Evolutionary conservation across 2,329 filamentous ascomycete genomes (phyloP).

Genomic region (Exophiala dermatitidis): DNA sequence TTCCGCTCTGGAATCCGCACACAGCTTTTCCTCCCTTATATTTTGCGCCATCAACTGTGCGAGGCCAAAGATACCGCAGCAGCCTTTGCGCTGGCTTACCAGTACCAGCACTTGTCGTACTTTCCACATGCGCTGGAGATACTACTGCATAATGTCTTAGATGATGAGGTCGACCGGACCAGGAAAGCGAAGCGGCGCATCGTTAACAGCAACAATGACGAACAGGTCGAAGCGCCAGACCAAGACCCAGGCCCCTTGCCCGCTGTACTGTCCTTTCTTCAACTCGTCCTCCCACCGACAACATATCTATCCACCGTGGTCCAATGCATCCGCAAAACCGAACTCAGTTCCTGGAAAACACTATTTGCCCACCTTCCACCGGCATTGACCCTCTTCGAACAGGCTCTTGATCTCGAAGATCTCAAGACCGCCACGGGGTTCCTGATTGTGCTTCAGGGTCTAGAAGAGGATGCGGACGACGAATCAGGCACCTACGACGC

Average conservation of each 20-base stretch:
- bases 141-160: slow-evolving; percentile 82
- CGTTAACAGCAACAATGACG: slow-evolving; percentile 20
- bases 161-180: slow-evolving; percentile 74
- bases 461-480: slow-evolving; percentile 51
- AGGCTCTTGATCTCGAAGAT: slow-evolving; percentile 74
- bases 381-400: slow-evolving; percentile 85
- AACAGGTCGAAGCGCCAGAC: slow-evolving; percentile 21
- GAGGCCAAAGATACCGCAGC: slow-evolving; percentile 65
- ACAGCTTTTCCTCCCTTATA: slow-evolving; percentile 83
- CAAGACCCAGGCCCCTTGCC: slow-evolving; percentile 34
- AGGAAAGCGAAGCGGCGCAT: slow-evolving; percentile 15
- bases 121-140: slow-evolving; percentile 91
- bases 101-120: slow-evolving; percentile 81
- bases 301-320: slow-evolving; percentile 90
- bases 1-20: slow-evolving; percentile 84
- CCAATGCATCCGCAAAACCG: slow-evolving; percentile 94
- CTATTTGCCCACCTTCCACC: slow-evolving; percentile 87
- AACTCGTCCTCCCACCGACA: slow-evolving; percentile 60
- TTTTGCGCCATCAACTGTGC: slow-evolving; percentile 71
- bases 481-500: slow-evolving; percentile 28
- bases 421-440: slow-evolving; percentile 95
- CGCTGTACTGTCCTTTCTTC: slow-evolving; percentile 55
- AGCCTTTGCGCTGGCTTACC: slow-evolving; percentile 72
- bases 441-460: slow-evolving; percentile 84
- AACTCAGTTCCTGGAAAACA: slow-evolving; percentile 89